Evolutionary conservation across 225 moss, liverwort and hornwort genomes (phyloP).

Genomic region (Antitrichia curtipendula): DNA sequence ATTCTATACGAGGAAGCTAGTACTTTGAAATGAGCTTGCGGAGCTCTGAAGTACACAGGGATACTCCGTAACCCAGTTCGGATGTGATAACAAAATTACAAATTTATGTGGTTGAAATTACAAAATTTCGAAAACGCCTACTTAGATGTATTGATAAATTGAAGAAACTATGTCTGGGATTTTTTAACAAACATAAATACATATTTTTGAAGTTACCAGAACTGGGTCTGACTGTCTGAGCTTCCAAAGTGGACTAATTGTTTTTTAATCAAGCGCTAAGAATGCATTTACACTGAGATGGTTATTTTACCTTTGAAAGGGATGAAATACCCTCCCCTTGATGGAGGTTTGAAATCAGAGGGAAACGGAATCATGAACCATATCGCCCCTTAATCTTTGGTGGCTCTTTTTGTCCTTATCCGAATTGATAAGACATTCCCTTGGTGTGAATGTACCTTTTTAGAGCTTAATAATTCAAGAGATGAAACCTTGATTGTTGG

Average conservation of each 20-base stretch:
- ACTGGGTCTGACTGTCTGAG: background rate
- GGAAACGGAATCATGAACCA: background rate
- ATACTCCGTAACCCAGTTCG: no score
- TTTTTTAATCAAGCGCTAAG: background rate
- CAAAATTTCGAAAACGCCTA: no score
- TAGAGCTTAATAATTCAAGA: background rate
- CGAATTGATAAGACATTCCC: background rate
- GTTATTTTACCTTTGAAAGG: background rate
- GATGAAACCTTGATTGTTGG: background rate
- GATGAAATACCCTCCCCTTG: background rate
- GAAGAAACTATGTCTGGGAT: background rate
- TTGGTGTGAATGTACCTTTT: no score
- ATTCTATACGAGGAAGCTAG: background rate
- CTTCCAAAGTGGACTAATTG: background rate
- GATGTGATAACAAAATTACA: background rate
- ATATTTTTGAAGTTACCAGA: background rate
- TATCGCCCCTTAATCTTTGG: background rate
- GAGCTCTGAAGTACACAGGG: background rate
- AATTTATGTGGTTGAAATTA: background rate
- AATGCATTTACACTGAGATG: background rate
- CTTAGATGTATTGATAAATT: background rate
- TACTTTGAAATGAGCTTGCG: background rate
- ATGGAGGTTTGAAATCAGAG: background rate
- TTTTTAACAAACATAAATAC: background rate
- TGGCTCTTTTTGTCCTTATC: background rate